phyloP scores from a whole-genome alignment of 2,329 filamentous ascomycete species.

The Scedosporium dehoogii region DNA sequence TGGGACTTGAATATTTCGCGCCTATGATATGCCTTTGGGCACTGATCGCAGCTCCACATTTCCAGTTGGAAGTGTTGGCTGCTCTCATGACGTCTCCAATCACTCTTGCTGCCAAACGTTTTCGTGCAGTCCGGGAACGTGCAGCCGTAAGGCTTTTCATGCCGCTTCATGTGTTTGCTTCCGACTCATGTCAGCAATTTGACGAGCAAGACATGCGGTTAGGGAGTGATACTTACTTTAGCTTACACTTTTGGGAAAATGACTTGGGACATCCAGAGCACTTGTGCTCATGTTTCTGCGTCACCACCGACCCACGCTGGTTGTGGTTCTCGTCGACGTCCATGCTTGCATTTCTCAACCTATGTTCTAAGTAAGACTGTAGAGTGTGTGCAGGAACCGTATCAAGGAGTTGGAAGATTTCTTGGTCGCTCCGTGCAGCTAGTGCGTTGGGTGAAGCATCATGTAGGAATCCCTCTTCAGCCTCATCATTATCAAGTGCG shows the following conservation, averaged over 20 bases:
- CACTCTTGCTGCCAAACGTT: conserved; percentile 81
- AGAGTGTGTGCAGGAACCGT: conserved; percentile 20
- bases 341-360: neutral
- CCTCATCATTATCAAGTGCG: no score
- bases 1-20: conserved; percentile 53
- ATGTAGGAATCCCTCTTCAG: neutral
- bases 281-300: conserved; percentile 1
- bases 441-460: neutral
- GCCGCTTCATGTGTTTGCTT: conserved; percentile 78
- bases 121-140: conserved; percentile 62
- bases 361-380: conserved; percentile 18
- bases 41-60: conserved; percentile 62
- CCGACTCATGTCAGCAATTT: conserved; percentile 13
- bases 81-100: conserved; percentile 87
- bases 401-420: neutral
- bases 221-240: conserved; percentile 35
- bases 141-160: conserved; percentile 73
- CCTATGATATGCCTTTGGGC: conserved; percentile 48
- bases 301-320: neutral
- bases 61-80: conserved; percentile 65
- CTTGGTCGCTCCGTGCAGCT: neutral
- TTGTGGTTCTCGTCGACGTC: neutral
- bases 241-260: conserved; percentile 42
- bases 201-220: neutral
- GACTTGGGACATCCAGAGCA: conserved; percentile 35